phyloP scores from a whole-genome alignment of 805 yeast species.

The Schizosaccharomyces japonicus region DNA sequence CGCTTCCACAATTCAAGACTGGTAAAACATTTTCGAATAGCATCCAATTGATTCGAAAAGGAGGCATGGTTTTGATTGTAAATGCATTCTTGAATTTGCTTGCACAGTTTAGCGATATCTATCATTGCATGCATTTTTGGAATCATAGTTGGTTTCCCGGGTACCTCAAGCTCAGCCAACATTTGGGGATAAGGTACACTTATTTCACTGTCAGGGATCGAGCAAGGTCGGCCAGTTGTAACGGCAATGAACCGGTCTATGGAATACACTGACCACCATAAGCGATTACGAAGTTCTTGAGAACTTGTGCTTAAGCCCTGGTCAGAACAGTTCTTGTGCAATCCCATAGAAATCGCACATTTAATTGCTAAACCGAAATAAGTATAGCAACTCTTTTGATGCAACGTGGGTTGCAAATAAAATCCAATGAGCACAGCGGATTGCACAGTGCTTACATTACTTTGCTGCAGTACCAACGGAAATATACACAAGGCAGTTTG shows the following conservation, averaged over 20 bases:
- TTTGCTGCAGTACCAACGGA: not conserved
- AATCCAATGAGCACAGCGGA: not conserved
- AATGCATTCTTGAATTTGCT: not conserved
- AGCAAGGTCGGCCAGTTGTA: not conserved
- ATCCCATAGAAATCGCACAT: not conserved
- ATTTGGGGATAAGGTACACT: not conserved
- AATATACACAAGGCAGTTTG: not conserved
- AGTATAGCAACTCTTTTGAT: not conserved
- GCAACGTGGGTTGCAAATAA: not conserved
- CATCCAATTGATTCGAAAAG: not conserved
- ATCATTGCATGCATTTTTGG: not conserved
- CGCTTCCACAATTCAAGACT: constrained; percentile 1
- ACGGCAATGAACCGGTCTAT: constrained; percentile 1
- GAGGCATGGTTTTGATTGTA: not conserved
- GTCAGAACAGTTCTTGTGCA: not conserved
- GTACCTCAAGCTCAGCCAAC: not conserved
- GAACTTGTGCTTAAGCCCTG: not conserved
- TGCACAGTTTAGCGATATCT: not conserved
- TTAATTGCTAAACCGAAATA: constrained; percentile 3
- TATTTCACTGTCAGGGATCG: not conserved
- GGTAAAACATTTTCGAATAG: not conserved
- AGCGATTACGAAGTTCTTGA: not conserved
- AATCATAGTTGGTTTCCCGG: not conserved
- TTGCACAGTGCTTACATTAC: not conserved
- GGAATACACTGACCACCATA: constrained; percentile 4